Evolutionary conservation across 1,139 yeast species (phyloP), one percentile per base, ranked within the genome.

Genomic region (Meyerozyma smithsonii): DNA sequence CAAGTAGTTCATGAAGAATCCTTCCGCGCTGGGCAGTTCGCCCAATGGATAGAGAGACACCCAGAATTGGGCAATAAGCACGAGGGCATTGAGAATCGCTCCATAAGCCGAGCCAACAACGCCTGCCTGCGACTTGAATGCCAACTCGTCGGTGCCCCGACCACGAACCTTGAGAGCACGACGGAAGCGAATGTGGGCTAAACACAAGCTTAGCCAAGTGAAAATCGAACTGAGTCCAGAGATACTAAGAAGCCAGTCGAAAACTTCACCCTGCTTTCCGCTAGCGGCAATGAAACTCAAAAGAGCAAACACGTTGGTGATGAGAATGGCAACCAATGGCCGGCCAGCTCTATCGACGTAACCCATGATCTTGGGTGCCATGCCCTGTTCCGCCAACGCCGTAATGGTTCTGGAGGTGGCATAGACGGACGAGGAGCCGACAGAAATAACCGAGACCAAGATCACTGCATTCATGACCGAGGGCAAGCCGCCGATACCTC

Each of bases 221-320:
- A 87, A 86, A 42, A 88, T 70, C 2, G 95, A 82, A 35, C 94
- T 83, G 47, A 87, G 76, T 43, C 95, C 94, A 12, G 95, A 84
- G 37, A 89, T 67, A 19, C 96, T 86, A 57, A 86, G 67, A 54
- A 88, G 67, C 96, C 96, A 88, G 49, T 68, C 69, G 61, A 88
- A 88, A 11, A 87, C 86, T 24, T 69, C 73, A 45, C 74, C 79
- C 59, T 84, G 78, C 42, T 80, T 68, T 17, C 72, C 61, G 36
- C 83, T 74, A 26, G 94, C 87, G 26, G 88, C 88, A 46, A 84
- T 67, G 64, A 80, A 87, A 48, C 86, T 79, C 41, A 87, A 69
- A 30, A 84, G 68, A 32, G 94, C 96, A 55, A 81, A 64, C 28
- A 67, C 47, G 37, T 58, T 56, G 17, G 64, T 61, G 25, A 59